phyloP scores from a whole-genome alignment of 1,284 basidiomycete species.

The Cryptococcus sp. region DNA sequence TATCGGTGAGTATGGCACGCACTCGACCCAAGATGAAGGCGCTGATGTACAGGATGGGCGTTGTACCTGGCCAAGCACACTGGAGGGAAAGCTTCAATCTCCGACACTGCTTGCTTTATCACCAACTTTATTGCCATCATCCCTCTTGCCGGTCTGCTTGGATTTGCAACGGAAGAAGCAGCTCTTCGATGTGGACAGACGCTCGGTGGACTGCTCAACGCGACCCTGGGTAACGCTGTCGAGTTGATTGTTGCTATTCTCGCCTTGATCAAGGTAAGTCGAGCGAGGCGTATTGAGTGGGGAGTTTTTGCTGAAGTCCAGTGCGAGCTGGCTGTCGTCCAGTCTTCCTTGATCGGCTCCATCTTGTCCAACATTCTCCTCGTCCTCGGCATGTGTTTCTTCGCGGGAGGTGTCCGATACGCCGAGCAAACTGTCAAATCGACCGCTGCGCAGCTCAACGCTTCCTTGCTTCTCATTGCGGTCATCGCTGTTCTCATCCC shows the following conservation, averaged over 20 bases:
- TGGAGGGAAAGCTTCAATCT: conserved; percentile 36
- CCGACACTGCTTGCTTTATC: conserved; percentile 42
- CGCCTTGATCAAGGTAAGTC: conserved; percentile 38
- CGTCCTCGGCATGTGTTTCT: conserved; percentile 65
- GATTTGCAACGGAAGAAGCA: conserved; percentile 81
- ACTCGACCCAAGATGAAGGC: conserved; percentile 1
- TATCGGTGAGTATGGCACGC: conserved; percentile 22
- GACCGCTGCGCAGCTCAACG: conserved; percentile 48
- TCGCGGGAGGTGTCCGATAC: conserved; percentile 45
- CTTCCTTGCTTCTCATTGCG: conserved; percentile 50
- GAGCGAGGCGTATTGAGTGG: not conserved
- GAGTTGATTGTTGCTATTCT: conserved; percentile 46
- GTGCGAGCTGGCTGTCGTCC: conserved; percentile 52
- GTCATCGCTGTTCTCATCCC: conserved; percentile 51
- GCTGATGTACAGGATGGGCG: conserved; percentile 40
- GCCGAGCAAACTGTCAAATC: conserved; percentile 45
- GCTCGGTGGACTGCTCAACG: conserved; percentile 76
- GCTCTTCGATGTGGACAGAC: conserved; percentile 70
- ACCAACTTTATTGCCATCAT: conserved; percentile 48
- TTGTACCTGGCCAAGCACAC: conserved; percentile 42
- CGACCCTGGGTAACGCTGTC: conserved; percentile 62
- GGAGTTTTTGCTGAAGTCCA: conserved; percentile 1
- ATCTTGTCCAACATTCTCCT: conserved; percentile 63
- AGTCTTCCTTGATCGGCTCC: conserved; percentile 52
- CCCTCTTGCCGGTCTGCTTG: conserved; percentile 65